Evolutionary conservation across 148 eudicot genomes (phyloP).

Genomic region (Cornus florida): DNA sequence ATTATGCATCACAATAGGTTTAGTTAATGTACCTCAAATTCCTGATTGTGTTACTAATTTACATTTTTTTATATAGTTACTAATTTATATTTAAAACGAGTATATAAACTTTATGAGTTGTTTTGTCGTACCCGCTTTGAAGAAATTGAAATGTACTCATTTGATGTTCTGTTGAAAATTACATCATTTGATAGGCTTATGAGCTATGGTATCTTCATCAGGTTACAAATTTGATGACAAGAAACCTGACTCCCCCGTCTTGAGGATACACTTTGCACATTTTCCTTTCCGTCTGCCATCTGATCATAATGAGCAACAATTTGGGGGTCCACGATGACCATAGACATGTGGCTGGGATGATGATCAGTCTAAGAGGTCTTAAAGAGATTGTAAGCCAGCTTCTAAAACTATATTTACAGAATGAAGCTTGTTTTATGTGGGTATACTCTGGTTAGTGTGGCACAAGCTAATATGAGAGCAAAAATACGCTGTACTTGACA

Average conservation of each 20-base stretch:
- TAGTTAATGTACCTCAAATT: background rate
- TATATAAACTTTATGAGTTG: too few species aligned
- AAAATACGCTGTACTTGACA: too few species aligned
- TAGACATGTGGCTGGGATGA: background rate
- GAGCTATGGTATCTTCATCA: constrained; percentile 29
- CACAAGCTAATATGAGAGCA: too few species aligned
- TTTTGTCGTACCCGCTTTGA: background rate
- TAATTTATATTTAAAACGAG: background rate
- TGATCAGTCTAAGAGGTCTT: background rate
- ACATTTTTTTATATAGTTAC: background rate
- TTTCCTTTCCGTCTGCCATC: constrained; percentile 78
- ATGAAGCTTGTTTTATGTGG: too few species aligned
- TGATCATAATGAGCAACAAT: constrained; percentile 33
- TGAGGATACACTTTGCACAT: constrained; percentile 79
- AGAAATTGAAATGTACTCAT: too few species aligned
- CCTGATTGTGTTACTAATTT: background rate
- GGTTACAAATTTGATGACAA: constrained; percentile 91
- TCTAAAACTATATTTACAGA: too few species aligned
- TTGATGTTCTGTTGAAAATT: background rate
- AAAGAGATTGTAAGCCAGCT: background rate
- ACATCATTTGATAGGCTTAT: background rate
- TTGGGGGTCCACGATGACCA: constrained; percentile 16
- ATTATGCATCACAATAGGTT: background rate
- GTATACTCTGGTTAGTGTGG: too few species aligned
- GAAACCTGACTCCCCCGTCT: constrained; percentile 58